Conservation (phyloP, 164 flowering plant species). For the Tetracentron sinense region DNA sequence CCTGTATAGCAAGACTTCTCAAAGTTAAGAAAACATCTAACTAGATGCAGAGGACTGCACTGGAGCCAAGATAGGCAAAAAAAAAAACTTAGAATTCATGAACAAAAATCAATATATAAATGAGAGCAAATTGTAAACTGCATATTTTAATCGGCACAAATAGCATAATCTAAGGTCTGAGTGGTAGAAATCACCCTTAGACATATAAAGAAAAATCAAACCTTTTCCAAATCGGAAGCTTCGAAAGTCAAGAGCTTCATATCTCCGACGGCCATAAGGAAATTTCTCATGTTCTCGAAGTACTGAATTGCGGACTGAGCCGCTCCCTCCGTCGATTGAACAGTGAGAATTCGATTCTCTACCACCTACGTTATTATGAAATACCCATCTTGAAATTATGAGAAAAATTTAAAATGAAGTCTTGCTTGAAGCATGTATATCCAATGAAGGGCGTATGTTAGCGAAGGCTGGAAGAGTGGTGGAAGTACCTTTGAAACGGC, state of each 20-base stretch:
- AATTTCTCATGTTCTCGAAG: conserved; percentile 89
- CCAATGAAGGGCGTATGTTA: conserved; percentile 5
- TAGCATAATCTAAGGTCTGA: too few relatives aligned
- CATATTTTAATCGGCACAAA: too few relatives aligned
- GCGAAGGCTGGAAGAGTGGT: neutral
- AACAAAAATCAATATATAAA: neutral
- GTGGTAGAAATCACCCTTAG: too few relatives aligned
- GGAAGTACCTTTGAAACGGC: conserved; percentile 67
- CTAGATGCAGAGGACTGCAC: neutral
- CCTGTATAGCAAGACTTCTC: conserved; percentile 35
- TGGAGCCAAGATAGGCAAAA: neutral
- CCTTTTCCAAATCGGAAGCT: conserved; percentile 90
- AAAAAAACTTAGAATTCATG: neutral
- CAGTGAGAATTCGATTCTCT: conserved; percentile 54
- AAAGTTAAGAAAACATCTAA: conserved; percentile 6
- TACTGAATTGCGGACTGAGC: conserved; percentile 89
- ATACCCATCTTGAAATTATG: too few relatives aligned
- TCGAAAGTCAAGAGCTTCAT: conserved; percentile 82
- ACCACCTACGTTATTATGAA: conserved; percentile 50
- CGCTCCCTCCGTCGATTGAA: conserved; percentile 63
- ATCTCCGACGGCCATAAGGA: conserved; percentile 66
- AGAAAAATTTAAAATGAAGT: too few relatives aligned
- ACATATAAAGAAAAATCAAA: conserved; percentile 22
- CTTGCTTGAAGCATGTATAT: too few relatives aligned
- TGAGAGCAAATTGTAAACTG: neutral